Evolutionary conservation across 2,329 filamentous ascomycete species (phyloP).

Genomic region (Penicillium oxalicum): DNA sequence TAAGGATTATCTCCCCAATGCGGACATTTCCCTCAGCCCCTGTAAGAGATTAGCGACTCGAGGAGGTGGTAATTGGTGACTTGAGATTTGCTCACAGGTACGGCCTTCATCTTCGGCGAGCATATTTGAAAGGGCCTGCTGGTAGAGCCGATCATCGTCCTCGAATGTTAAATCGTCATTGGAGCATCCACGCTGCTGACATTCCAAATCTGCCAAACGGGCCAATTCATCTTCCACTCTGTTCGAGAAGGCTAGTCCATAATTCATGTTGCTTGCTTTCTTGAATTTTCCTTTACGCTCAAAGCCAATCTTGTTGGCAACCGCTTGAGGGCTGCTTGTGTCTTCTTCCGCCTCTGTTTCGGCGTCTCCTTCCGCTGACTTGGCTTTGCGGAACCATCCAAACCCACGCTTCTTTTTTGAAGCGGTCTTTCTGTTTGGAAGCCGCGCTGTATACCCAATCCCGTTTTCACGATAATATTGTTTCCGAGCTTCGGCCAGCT

Average conservation of each 20-base stretch:
- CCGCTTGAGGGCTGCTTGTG: slow-evolving; percentile 5
- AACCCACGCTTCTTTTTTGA: slow-evolving; percentile 23
- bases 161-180: slow-evolving; percentile 11
- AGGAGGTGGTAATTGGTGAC: not conserved
- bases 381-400: slow-evolving; percentile 3
- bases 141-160: slow-evolving; percentile 41
- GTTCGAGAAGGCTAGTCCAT: slow-evolving; percentile 56
- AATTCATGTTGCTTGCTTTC: slow-evolving; percentile 73
- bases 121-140: slow-evolving; percentile 39
- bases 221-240: slow-evolving; percentile 56
- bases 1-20: slow-evolving; percentile 69
- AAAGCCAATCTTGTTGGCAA: slow-evolving; percentile 40
- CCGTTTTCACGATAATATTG: slow-evolving; percentile 47
- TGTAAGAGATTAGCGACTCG: slow-evolving; percentile 38
- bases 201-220: slow-evolving; percentile 27
- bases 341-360: slow-evolving; percentile 1
- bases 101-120: slow-evolving; percentile 40
- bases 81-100: slow-evolving; percentile 5
- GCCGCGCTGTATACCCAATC: slow-evolving; percentile 47
- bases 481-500: slow-evolving; percentile 40
- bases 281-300: slow-evolving; percentile 61
- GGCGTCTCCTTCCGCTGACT: not conserved
- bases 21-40: slow-evolving; percentile 77
- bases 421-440: slow-evolving; percentile 33
- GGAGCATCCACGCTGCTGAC: slow-evolving; percentile 4